A percentile compares a stretch with the other conserved stretches of the same genome.
phyloP scores from a whole-genome alignment of 768 basidiomycete species.

The Amanita jacksonii region DNA sequence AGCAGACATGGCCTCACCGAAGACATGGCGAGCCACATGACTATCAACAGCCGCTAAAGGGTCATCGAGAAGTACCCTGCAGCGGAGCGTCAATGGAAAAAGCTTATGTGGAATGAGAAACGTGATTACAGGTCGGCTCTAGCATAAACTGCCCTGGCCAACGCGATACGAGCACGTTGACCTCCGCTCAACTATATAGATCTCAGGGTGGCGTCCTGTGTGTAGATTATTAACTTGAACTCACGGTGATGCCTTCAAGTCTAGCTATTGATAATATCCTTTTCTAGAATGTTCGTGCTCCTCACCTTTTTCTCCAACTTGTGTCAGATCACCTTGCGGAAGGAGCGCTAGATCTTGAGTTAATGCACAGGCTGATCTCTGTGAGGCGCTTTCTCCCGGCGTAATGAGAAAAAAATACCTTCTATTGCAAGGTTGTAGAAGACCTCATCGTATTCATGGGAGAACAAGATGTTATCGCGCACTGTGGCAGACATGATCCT shows the following conservation, averaged over 20 bases:
- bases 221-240: constrained; percentile 15
- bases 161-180: constrained; percentile 71
- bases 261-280: constrained; percentile 1
- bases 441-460: constrained; percentile 74
- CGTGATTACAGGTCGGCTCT: constrained; percentile 71
- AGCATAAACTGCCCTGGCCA: constrained; percentile 87
- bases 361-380: constrained; percentile 66
- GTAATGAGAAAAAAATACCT: constrained; percentile 29
- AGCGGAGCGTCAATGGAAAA: neutral
- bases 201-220: neutral
- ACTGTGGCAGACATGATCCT: constrained; percentile 84
- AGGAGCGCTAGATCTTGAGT: constrained; percentile 71
- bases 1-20: constrained; percentile 37
- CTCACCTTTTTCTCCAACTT: constrained; percentile 78
- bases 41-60: constrained; percentile 80
- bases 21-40: constrained; percentile 83
- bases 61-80: constrained; percentile 76
- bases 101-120: neutral
- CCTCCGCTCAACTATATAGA: constrained; percentile 61
- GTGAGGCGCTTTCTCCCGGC: neutral
- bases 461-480: constrained; percentile 88
- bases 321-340: constrained; percentile 73
- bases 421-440: constrained; percentile 81
- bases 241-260: constrained; percentile 46
- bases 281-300: constrained; percentile 1